Conservation (phyloP, 2,329 filamentous ascomycete species). For the Sarocladium oryzae region DNA sequence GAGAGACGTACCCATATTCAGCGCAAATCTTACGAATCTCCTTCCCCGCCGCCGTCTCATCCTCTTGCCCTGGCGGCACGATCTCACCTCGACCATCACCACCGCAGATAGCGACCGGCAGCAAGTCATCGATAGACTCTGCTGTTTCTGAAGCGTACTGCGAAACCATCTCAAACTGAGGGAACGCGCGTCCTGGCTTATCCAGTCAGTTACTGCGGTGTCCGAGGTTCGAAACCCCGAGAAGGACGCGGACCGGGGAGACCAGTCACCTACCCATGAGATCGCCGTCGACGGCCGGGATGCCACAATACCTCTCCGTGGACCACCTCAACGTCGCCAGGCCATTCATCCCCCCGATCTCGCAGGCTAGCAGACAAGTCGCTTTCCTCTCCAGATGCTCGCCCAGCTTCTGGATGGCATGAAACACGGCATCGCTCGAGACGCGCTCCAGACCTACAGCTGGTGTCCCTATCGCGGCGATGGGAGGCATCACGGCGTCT, state of each 20-base stretch:
- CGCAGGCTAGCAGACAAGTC: slow-evolving; percentile 50
- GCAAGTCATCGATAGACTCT: not conserved
- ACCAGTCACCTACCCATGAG: slow-evolving; percentile 50
- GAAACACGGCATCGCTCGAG: not conserved
- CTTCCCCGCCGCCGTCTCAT: not conserved
- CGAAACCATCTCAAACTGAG: not conserved
- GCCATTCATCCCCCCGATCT: slow-evolving; percentile 61
- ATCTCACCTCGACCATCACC: slow-evolving; percentile 41
- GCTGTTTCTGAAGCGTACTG: not conserved
- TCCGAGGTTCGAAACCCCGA: too few species aligned
- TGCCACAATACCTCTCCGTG: slow-evolving; percentile 42
- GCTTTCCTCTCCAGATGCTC: slow-evolving; percentile 37
- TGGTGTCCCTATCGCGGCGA: not conserved
- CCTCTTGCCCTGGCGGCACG: slow-evolving; percentile 42
- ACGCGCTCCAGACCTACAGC: not conserved
- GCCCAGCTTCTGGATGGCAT: slow-evolving; percentile 50
- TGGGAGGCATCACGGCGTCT: not conserved
- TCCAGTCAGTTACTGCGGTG: too few species aligned
- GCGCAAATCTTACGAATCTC: not conserved
- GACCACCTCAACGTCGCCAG: slow-evolving; percentile 52
- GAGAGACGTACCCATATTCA: not conserved
- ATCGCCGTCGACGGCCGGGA: slow-evolving; percentile 47
- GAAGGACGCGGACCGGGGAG: too few species aligned
- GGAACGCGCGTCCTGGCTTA: not conserved
- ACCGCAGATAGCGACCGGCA: slow-evolving; percentile 25